Evolutionary conservation across 2,329 filamentous ascomycete genomes (phyloP), one percentile per base, ranked within the genome.

Genomic region (Neocucurbitaria cava): DNA sequence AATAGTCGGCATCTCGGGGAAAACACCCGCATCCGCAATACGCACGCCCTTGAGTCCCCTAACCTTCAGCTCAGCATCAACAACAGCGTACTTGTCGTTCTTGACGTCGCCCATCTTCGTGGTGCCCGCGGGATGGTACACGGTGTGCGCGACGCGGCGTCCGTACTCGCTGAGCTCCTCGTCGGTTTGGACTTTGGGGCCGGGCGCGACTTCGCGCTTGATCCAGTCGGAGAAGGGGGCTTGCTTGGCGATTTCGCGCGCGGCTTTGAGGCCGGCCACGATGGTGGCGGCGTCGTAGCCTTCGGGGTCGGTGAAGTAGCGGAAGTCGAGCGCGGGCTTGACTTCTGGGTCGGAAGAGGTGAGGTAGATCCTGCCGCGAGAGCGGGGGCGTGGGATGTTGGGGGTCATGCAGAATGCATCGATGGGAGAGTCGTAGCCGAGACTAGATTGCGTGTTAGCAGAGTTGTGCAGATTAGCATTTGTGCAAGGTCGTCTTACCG

Each of bases 361-460:
- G 62, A 94, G 85, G 79, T 89, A 94, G 69, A 94, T 81, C 61
- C 87, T 85, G 54, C 91, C 91, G 49, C 89, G 87, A 42, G 89
- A 92, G 49, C 90, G 87, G 24, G 91, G 89, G 21, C 91, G 89
- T 30, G 90, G 91, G 68, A 96, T 95, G 80, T 96, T 95, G 69
- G 91, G 91, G 15, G 91, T 95, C 89, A 95, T 95, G 85, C 91
- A 95, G 82, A 96, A 96, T 47, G 91, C 91, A 68, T 93, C 89
- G 56, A 88, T 80, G 44, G 85, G 85, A 36, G 81, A 80, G 67
- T 87, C 85, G 74, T 88, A 96, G 63, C 92, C 92, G 10, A 96
- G 83, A 36, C 80, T 76, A 54, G 9, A 9, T 11, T 1, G 18
- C 6, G 9, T 48, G 46, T 61, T 53, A 62, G 61, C 55, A 28